A percentile compares a stretch with the other conserved stretches of the same genome.
Conservation (phyloP, 208 protist species). For the Trypanosoma platydactyli region DNA sequence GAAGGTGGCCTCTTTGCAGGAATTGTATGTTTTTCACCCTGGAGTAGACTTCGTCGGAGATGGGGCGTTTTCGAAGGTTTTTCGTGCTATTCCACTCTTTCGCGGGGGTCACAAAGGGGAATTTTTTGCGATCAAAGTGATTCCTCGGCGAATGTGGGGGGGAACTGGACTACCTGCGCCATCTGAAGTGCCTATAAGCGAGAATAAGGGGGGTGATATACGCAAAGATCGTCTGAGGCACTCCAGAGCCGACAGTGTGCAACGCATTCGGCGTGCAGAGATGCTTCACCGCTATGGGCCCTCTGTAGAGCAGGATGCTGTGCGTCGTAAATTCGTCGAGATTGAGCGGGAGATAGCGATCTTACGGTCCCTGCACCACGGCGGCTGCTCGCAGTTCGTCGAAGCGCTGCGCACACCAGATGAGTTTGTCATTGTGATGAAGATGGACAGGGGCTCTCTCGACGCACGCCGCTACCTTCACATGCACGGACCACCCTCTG, state of each 20-base stretch:
- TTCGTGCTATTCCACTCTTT: conserved; percentile 66
- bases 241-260: no score
- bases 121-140: conserved; percentile 27
- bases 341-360: conserved; percentile 79
- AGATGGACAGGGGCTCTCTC: conserved; percentile 59
- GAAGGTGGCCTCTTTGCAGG: conserved; percentile 66
- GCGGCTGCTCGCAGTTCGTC: conserved; percentile 67
- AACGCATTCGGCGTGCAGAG: no score
- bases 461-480: conserved; percentile 65
- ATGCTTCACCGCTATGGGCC: not conserved
- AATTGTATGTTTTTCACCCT: conserved; percentile 74
- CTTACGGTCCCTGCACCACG: conserved; percentile 62
- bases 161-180: conserved; percentile 13
- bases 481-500: conserved; percentile 56
- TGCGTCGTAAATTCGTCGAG: conserved; percentile 44
- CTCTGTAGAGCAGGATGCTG: conserved; percentile 12
- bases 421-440: conserved; percentile 81
- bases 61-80: conserved; percentile 79
- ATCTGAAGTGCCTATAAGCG: not conserved
- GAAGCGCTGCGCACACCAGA: conserved; percentile 75
- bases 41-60: conserved; percentile 61
- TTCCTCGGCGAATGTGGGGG: conserved; percentile 14
- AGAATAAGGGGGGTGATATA: not conserved
- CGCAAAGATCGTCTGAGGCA: not conserved
- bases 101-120: conserved; percentile 20